Evolutionary conservation across 805 yeast genomes (phyloP), one percentile per base, ranked within the genome.

Genomic region (Lipomyces orientalis): DNA sequence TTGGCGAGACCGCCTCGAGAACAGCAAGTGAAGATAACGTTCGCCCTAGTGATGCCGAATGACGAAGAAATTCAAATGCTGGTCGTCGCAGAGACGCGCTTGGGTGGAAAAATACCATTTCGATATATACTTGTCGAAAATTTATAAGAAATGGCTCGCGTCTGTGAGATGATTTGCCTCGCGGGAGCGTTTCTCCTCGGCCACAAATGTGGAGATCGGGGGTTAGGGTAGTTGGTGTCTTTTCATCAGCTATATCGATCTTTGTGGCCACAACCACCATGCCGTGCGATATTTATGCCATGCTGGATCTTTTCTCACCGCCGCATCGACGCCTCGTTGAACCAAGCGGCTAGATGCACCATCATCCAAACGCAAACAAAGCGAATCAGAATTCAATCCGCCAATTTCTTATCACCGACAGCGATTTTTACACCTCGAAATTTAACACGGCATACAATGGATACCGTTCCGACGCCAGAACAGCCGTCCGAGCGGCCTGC

Each of bases 1-100:
- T 22, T 3, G 71, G 71, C 7, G 68, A 16, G 19, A 58, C 65
- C 8, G 5, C 97, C 86, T 4, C 90, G 86, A 12, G 95, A 86
- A 1, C 62, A 16, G 64, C 72, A n/a, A 67, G 66, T 19, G 71
- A 37, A 16, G 71, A 58, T n/a, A 69, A 55, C n/a, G 59, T 16
- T 25, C 71, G 68, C 49, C 66, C 33, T 7, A 63, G 25, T 22
- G 64, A 10, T 4, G 63, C 58, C 6, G 54, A 34, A 14, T 6
- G 6, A 12, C 52, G 52, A 14, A 61, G 57, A 19, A 55, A 51
- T 1, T n/a, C 7, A 46, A 12, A 52, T 10, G 22, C 43, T 31
- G 58, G 46, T 9, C 33, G 58, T 31, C 55, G 22, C 34, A 33
- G 16, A 22, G 16, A 43, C 16, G 60, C 19, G 19, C 33, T 54